Evolutionary conservation across 2,329 filamentous ascomycete genomes (phyloP), one percentile per base, ranked within the genome.

Genomic region (Stagonosporopsis rhizophila): DNA sequence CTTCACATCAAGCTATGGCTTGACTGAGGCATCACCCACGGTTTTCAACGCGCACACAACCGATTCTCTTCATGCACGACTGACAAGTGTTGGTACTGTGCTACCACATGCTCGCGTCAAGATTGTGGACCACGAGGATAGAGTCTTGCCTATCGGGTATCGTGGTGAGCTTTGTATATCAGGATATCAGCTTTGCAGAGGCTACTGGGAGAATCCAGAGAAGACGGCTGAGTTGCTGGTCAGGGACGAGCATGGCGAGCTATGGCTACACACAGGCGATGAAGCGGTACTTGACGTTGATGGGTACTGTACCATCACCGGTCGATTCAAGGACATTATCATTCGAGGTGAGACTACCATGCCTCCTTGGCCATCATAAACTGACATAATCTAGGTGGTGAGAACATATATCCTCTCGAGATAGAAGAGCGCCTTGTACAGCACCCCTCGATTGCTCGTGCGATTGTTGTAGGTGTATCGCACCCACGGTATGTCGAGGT

Each of bases 21-120:
- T 94, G 40, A 94, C 91, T 0, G 90, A 94, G 77, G 88, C 90
- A 0, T 89, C 86, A 2, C 90, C 90, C 0, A 92, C 89, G 0
- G 90, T 89, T 75, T 93, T 93, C 80, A 93, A 92, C 65, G 88
- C 90, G 11, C 88, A 89, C 67, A 90, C 88, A 0, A 85, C 89
- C 56, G 90, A 93, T 72, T 83, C 85, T 1, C 83, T 92, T 45
- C 80, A 87, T 60, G 82, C 81, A 35, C 82, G 89, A 34, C 79
- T 93, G 23, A 86, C 84, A 2, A 92, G 89, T 0, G 91, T 93
- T 0, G 90, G 90, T 2, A 89, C 87, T 15, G 78, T 93, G 41
- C 85, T 94, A 79, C 90, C 90, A 3, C 89, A 94, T 67, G 77
- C 76, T 17, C 82, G 84, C 35, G 90, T 90, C 46, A 96, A 95